phyloP scores from a whole-genome alignment of 192 early-diverging fungal genomes.

The Backusella mclennaniae region DNA sequence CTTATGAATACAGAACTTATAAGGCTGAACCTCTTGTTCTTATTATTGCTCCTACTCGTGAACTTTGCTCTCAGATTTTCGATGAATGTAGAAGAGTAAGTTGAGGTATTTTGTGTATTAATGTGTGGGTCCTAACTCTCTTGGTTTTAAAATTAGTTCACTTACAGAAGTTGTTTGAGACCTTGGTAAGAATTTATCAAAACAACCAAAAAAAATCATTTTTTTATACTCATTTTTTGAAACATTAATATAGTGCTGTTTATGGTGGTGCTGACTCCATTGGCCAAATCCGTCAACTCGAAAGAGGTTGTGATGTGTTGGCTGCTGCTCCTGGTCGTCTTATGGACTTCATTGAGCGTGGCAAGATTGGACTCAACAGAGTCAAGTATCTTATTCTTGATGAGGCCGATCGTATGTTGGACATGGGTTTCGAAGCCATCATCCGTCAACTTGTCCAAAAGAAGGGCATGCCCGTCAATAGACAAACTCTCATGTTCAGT shows the following conservation, averaged over 20 bases:
- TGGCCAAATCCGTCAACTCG: conserved; percentile 74
- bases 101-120: too few relatives aligned
- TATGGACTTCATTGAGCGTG: conserved; percentile 86
- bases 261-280: conserved; percentile 89
- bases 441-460: conserved; percentile 82
- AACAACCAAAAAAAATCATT: neutral
- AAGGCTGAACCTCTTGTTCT: conserved; percentile 63
- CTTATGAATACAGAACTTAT: conserved; percentile 35
- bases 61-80: conserved; percentile 81
- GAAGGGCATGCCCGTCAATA: conserved; percentile 33
- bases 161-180: conserved; percentile 50
- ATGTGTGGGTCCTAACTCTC: neutral
- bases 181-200: conserved; percentile 39
- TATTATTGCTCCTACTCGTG: conserved; percentile 79
- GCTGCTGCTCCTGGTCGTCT: conserved; percentile 95
- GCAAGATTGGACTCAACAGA: conserved; percentile 65
- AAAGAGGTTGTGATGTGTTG: conserved; percentile 87
- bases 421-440: conserved; percentile 97
- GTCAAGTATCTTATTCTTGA: conserved; percentile 75
- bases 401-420: conserved; percentile 94
- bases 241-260: conserved; percentile 56
- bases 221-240: conserved; percentile 3
- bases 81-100: conserved; percentile 66
- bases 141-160: conserved; percentile 27
- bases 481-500: conserved; percentile 96